Evolutionary conservation across 2,329 filamentous ascomycete species (phyloP).

Genomic region (Pseudogymnoascus sp.): DNA sequence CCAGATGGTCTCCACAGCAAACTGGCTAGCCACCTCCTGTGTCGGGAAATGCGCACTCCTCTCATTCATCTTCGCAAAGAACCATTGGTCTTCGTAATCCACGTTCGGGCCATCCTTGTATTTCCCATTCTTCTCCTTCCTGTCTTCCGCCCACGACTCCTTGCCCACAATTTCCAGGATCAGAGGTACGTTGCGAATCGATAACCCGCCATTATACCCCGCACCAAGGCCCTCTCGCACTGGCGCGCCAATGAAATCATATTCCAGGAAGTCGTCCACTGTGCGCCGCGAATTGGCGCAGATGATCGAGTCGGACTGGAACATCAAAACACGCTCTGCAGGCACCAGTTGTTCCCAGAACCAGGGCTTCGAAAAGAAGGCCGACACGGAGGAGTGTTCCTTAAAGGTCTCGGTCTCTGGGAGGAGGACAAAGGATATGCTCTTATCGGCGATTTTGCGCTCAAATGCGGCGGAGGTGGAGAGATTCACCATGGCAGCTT

Average conservation of each 20-base stretch:
- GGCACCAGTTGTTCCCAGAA: conserved; percentile 30
- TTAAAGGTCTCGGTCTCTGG: conserved; percentile 31
- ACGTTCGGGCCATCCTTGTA: conserved; percentile 12
- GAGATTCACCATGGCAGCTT: not conserved
- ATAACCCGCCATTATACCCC: conserved; percentile 33
- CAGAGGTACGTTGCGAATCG: conserved; percentile 30
- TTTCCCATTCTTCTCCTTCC: not conserved
- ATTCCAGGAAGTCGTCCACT: conserved; percentile 30
- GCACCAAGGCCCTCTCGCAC: conserved; percentile 19
- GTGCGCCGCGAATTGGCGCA: conserved; percentile 28
- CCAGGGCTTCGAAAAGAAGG: conserved; percentile 28
- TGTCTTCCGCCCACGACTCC: conserved; percentile 13
- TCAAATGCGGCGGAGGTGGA: conserved; percentile 30
- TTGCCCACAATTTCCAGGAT: conserved; percentile 26
- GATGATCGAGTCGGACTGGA: conserved; percentile 31
- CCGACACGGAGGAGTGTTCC: conserved; percentile 22
- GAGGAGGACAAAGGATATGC: conserved; percentile 34
- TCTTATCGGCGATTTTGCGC: conserved; percentile 29
- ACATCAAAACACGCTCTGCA: conserved; percentile 28
- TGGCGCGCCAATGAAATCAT: conserved; percentile 32
- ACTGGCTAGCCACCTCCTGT: conserved; percentile 24
- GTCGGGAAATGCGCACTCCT: conserved; percentile 19
- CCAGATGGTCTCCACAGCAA: conserved; percentile 27
- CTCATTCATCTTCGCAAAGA: conserved; percentile 20
- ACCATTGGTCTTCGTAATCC: conserved; percentile 23